A percentile compares a stretch with the other conserved stretches of the same genome.
Conservation (phyloP, 345 rosid genomes). For the Eucalyptus lansdowneana region DNA sequence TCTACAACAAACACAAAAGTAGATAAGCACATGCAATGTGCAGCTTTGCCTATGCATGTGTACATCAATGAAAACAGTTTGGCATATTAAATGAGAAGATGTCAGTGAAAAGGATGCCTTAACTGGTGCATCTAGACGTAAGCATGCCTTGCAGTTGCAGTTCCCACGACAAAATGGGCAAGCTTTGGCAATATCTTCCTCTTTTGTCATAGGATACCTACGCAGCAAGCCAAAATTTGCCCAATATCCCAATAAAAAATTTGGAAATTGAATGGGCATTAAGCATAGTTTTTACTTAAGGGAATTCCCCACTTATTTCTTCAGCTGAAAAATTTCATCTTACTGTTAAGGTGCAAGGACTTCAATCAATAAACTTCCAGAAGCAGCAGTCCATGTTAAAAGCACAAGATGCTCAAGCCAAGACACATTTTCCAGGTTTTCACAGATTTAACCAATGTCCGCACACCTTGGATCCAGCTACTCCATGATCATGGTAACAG, state of each 20-base stretch:
- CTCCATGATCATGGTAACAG: not conserved
- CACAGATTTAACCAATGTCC: not conserved
- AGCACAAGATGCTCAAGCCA: not conserved
- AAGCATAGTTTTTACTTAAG: not conserved
- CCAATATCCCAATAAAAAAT: not conserved
- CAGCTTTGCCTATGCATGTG: not conserved
- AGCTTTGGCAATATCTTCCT: constrained; percentile 22
- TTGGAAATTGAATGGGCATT: not conserved
- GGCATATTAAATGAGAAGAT: not conserved
- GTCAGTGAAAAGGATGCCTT: constrained; percentile 5
- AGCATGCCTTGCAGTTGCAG: constrained; percentile 56
- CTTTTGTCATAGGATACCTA: constrained; percentile 35
- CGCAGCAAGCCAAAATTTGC: not conserved
- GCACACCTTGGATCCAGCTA: not conserved
- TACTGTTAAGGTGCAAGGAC: not conserved
- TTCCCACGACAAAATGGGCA: constrained; percentile 34
- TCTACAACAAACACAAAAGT: not conserved
- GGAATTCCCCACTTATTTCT: not conserved
- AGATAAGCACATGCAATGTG: not conserved
- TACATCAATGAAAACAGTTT: not conserved
- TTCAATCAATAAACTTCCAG: not conserved
- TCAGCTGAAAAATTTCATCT: not conserved
- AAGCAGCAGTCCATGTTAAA: not conserved
- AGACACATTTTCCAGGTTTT: not conserved
- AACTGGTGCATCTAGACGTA: constrained; percentile 16